phyloP scores from a whole-genome alignment of 2,329 filamentous ascomycete species.

The Fusarium nurragi region DNA sequence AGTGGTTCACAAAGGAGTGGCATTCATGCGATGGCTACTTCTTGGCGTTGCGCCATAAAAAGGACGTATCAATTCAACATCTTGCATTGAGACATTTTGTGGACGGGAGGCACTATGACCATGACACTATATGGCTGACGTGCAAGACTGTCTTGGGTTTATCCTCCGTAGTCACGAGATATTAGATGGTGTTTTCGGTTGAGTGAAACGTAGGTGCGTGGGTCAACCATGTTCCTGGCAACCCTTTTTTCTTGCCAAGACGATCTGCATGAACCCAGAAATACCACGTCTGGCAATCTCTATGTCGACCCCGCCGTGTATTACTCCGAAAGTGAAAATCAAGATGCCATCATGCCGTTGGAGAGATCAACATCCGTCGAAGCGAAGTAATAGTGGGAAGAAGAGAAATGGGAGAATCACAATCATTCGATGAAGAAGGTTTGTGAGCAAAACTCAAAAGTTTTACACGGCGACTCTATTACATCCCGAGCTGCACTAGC shows the following conservation, averaged over 20 bases:
- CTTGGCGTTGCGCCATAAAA: conserved; percentile 16
- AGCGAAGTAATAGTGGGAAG: background rate
- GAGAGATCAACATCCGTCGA: background rate
- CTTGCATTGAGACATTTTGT: conserved; percentile 16
- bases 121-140: conserved; percentile 4
- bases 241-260: conserved; percentile 23
- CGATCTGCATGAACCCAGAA: conserved; percentile 35
- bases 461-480: conserved; percentile 11
- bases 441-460: conserved; percentile 2
- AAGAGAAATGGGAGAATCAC: background rate
- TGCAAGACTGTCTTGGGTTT: conserved; percentile 22
- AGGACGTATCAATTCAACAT: background rate
- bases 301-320: conserved; percentile 10
- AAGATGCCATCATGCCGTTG: background rate
- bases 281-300: conserved; percentile 1
- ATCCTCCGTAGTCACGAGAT: conserved; percentile 13
- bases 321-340: conserved; percentile 1
- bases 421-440: background rate
- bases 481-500: conserved; percentile 17
- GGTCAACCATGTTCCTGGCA: conserved; percentile 6
- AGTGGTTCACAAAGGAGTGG: conserved; percentile 8
- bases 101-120: background rate
- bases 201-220: conserved; percentile 10
- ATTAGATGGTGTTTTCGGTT: conserved; percentile 4
- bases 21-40: conserved; percentile 3